These are phyloP conservation scores for Schizochytrium sp. DNA, from an alignment of 108 stramenopile species.

Conservation along the genomic window DNA sequence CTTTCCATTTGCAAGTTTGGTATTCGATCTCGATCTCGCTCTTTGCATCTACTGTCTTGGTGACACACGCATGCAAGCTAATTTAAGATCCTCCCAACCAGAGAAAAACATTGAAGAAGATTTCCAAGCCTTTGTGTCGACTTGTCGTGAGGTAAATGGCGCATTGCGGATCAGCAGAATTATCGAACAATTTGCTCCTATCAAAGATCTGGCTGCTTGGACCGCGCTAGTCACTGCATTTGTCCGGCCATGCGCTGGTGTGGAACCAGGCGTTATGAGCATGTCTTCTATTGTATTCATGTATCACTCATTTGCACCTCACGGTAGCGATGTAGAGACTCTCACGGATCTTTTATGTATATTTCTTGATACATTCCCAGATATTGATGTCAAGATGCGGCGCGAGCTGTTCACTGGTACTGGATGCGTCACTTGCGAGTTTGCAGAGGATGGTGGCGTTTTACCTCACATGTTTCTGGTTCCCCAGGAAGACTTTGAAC, in stretches of 20 bases:
- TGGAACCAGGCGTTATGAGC: neutral
- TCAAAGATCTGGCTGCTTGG: neutral
- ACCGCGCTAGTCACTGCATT: neutral
- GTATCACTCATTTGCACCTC: neutral
- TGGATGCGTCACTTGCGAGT: neutral
- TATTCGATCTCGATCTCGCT: neutral
- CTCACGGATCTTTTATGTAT: neutral
- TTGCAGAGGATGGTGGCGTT: neutral
- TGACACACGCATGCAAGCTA: neutral
- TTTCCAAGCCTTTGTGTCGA: neutral
- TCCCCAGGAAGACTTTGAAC: neutral
- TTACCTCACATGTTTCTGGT: too few species aligned
- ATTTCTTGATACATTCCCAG: neutral
- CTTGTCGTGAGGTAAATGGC: neutral
- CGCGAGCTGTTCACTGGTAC: neutral
- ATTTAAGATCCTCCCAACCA: neutral
- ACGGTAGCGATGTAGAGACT: neutral
- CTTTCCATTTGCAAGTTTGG: neutral
- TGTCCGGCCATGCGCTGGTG: neutral
- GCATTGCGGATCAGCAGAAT: neutral
- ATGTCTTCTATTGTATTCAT: neutral
- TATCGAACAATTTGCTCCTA: neutral
- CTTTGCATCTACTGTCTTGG: slow-evolving; percentile 2
- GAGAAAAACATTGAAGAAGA: neutral
- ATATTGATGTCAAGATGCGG: neutral